A percentile compares a stretch with the other conserved stretches of the same genome.
Evolutionary conservation across 805 yeast species (phyloP).

Genomic region (Wickerhamiella azyma): DNA sequence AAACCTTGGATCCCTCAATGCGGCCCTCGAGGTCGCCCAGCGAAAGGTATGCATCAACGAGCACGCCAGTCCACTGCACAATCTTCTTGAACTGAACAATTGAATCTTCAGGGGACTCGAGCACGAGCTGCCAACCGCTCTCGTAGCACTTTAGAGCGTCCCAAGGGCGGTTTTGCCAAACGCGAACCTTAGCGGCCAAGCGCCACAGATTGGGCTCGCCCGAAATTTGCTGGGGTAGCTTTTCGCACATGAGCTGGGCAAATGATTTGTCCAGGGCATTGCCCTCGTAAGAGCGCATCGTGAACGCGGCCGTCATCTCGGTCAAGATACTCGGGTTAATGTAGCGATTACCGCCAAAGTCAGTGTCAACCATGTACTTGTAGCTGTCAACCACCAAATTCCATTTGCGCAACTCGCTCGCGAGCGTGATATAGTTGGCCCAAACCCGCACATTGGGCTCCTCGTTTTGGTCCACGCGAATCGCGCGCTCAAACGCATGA

Average conservation of each 20-base stretch:
- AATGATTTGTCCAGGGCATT: slow-evolving; percentile 35
- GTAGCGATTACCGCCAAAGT: slow-evolving; percentile 42
- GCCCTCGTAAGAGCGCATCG: background rate
- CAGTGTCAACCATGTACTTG: slow-evolving; percentile 44
- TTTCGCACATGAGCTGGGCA: slow-evolving; percentile 54
- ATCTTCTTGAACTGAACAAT: slow-evolving; percentile 62
- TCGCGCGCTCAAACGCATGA: slow-evolving; percentile 70
- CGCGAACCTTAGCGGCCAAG: slow-evolving; percentile 66
- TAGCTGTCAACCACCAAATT: slow-evolving; percentile 69
- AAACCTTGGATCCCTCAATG: slow-evolving; percentile 62
- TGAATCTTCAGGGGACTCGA: slow-evolving; percentile 50
- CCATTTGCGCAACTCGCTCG: slow-evolving; percentile 77
- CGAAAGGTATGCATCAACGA: slow-evolving; percentile 74
- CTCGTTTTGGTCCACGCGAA: slow-evolving; percentile 43
- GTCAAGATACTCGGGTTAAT: slow-evolving; percentile 68
- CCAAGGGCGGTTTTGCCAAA: slow-evolving; percentile 86
- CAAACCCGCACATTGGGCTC: slow-evolving; percentile 78
- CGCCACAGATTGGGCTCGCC: slow-evolving; percentile 61
- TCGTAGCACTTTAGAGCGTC: slow-evolving; percentile 72
- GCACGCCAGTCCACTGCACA: slow-evolving; percentile 61
- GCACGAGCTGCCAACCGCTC: slow-evolving; percentile 65
- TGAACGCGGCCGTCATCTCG: slow-evolving; percentile 41
- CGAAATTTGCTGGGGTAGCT: slow-evolving; percentile 57
- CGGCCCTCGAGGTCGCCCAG: slow-evolving; percentile 53
- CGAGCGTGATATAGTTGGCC: slow-evolving; percentile 75